These are phyloP conservation scores for Incumbomyces lentus DNA, from an alignment of 2,329 filamentous ascomycete species.

Conservation along the genomic window DNA sequence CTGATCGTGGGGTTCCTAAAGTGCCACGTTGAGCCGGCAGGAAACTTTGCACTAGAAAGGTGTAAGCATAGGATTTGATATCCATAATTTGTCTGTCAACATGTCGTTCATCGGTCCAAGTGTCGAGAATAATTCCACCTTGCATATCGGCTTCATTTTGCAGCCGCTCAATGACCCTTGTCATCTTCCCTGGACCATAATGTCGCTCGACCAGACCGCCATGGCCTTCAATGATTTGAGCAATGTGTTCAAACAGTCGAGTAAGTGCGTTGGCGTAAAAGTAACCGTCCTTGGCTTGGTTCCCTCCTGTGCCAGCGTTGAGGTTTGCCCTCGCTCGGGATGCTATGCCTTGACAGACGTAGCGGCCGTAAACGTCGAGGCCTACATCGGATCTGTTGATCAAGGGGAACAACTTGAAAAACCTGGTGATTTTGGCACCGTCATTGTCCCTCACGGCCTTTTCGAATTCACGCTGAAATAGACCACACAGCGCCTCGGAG, in stretches of 20 bases:
- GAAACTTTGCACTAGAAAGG: conserved; percentile 92
- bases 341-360: conserved; percentile 91
- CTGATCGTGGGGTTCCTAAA: conserved; percentile 56
- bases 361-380: conserved; percentile 86
- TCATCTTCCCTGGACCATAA: conserved; percentile 89
- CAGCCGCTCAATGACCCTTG: conserved; percentile 79
- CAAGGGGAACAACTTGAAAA: conserved; percentile 95
- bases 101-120: conserved; percentile 81
- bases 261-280: conserved; percentile 89
- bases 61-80: conserved; percentile 95
- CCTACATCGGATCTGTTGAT: conserved; percentile 84
- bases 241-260: conserved; percentile 92
- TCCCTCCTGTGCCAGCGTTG: conserved; percentile 53
- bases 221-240: conserved; percentile 88
- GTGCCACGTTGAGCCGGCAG: conserved; percentile 57
- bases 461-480: conserved; percentile 92
- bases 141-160: conserved; percentile 94
- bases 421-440: conserved; percentile 78
- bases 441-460: conserved; percentile 81
- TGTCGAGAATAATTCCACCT: conserved; percentile 88
- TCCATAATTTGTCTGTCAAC: conserved; percentile 83
- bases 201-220: conserved; percentile 85
- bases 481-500: conserved; percentile 74
- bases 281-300: conserved; percentile 61
- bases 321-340: conserved; percentile 70